These are phyloP conservation scores for Coemansia sp. DNA, from an alignment of 192 early-diverging fungal genomes.

Conservation along the genomic window DNA sequence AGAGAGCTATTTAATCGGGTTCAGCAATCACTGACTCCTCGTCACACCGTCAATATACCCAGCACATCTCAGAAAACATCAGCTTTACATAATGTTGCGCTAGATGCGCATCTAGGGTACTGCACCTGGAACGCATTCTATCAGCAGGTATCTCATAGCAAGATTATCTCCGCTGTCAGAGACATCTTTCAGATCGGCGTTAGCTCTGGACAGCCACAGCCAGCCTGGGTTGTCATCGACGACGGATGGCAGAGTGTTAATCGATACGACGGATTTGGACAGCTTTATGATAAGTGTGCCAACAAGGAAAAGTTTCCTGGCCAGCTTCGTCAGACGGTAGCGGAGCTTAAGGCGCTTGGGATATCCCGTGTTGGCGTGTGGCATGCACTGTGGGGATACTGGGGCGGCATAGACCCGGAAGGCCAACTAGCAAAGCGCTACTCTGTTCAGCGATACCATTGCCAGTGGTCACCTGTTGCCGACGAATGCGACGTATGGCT, in stretches of 20 bases:
- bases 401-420: conserved; percentile 52
- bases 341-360: conserved; percentile 17
- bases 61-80: neutral
- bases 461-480: conserved; percentile 10
- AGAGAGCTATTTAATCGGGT: conserved; percentile 19
- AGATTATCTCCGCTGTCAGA: conserved; percentile 11
- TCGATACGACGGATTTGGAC: conserved; percentile 13
- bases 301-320: conserved; percentile 45
- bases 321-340: conserved; percentile 36
- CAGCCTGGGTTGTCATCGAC: conserved; percentile 50
- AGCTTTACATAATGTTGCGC: neutral
- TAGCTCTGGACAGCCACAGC: conserved; percentile 3
- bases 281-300: conserved; percentile 34
- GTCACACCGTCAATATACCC: neutral
- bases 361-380: conserved; percentile 54
- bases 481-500: conserved; percentile 23
- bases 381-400: conserved; percentile 61
- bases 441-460: conserved; percentile 20
- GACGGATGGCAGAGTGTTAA: conserved; percentile 55
- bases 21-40: conserved; percentile 6
- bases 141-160: conserved; percentile 19
- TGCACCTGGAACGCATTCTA: conserved; percentile 51
- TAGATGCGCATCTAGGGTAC: conserved; percentile 21
- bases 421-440: conserved; percentile 24
- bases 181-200: conserved; percentile 3